phyloP scores from a whole-genome alignment of 2,329 filamentous ascomycete species.

The Claviceps humidiphila region DNA sequence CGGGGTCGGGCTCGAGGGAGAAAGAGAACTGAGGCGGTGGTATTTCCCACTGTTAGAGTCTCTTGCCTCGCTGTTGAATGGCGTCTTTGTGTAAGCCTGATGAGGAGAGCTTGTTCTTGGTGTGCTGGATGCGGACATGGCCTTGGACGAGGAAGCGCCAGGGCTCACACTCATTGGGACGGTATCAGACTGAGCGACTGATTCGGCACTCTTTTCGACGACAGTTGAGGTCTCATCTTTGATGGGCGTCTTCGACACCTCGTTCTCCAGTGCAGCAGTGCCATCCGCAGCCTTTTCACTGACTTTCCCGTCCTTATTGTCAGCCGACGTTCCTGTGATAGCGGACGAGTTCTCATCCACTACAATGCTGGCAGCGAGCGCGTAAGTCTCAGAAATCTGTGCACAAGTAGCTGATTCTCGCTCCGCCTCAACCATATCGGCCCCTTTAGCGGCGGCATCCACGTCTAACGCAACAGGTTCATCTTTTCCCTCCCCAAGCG shows the following conservation, averaged over 20 bases:
- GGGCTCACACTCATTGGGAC: not conserved
- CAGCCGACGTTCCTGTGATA: slow-evolving; percentile 15
- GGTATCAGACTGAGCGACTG: not conserved
- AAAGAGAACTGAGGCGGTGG: not conserved
- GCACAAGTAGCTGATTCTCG: not conserved
- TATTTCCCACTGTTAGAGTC: not conserved
- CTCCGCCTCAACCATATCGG: not conserved
- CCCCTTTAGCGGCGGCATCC: not conserved
- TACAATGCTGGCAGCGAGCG: not conserved
- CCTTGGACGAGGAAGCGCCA: slow-evolving; percentile 1
- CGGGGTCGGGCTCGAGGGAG: not conserved
- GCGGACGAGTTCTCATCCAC: slow-evolving; percentile 5
- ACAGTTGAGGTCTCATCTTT: not conserved
- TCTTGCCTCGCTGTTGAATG: not conserved
- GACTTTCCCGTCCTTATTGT: slow-evolving; percentile 16
- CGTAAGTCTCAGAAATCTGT: not conserved
- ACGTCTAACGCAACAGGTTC: not conserved
- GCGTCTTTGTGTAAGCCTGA: not conserved
- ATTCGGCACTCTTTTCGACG: not conserved
- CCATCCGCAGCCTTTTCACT: slow-evolving; percentile 20
- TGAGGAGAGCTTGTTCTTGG: not conserved
- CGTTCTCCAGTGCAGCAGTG: slow-evolving; percentile 16
- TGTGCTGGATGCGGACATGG: slow-evolving; percentile 1
- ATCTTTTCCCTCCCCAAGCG: not conserved
- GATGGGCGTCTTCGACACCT: slow-evolving; percentile 1